A percentile compares a stretch with the other conserved stretches of the same genome.
Conservation (phyloP, 352 stramenopile species). For the Phytopythium kandeliae region DNA sequence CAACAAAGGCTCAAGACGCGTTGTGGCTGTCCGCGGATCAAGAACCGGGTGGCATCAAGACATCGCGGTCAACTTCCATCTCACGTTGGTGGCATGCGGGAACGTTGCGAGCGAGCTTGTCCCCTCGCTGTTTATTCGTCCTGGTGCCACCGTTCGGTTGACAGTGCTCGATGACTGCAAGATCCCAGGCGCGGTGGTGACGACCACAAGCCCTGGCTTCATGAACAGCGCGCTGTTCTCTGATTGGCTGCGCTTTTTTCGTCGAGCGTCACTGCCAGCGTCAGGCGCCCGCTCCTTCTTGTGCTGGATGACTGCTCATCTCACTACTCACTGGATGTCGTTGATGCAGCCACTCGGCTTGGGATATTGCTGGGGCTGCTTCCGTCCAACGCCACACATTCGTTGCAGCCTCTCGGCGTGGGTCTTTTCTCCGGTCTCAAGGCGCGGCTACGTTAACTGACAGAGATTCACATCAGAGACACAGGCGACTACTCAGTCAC, state of each 20-base stretch:
- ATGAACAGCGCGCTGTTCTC: slow-evolving; percentile 13
- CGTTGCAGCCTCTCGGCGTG: slow-evolving; percentile 5
- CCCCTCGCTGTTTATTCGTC: slow-evolving; percentile 12
- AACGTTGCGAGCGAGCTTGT: slow-evolving; percentile 12
- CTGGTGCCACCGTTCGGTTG: slow-evolving; percentile 4
- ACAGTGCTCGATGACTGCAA: neutral
- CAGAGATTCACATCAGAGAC: neutral
- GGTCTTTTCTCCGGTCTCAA: slow-evolving; percentile 2
- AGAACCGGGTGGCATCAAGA: slow-evolving; percentile 16
- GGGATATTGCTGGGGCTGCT: neutral
- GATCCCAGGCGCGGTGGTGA: slow-evolving; percentile 3
- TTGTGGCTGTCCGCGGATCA: slow-evolving; percentile 16
- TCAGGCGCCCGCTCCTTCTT: neutral
- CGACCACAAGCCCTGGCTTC: slow-evolving; percentile 14
- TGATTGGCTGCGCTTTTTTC: slow-evolving; percentile 11
- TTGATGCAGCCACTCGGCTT: neutral
- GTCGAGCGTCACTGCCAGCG: neutral
- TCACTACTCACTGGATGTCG: slow-evolving; percentile 1
- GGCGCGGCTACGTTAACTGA: neutral
- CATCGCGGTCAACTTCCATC: slow-evolving; percentile 15
- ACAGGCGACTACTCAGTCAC: neutral
- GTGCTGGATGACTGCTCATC: slow-evolving; percentile 7
- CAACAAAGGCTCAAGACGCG: slow-evolving; percentile 4
- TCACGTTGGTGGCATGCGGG: slow-evolving; percentile 18
- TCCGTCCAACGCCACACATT: neutral